Conservation (phyloP, 73 alveolate species). For the Blepharisma japonicum region DNA sequence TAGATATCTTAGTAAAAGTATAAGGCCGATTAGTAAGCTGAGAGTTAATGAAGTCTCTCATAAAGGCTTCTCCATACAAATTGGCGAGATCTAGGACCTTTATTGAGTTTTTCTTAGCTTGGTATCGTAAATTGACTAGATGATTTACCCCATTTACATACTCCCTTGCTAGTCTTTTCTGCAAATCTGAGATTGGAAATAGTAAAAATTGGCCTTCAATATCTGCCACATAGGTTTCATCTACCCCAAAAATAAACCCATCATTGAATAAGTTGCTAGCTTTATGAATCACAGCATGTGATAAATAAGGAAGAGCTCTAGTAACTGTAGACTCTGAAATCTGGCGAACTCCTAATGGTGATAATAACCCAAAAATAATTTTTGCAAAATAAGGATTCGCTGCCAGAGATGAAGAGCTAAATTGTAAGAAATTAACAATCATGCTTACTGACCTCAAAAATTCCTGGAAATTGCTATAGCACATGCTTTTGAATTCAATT, state of each 20-base stretch:
- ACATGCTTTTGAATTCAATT: not conserved
- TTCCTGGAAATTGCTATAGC: not conserved
- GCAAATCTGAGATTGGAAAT: not conserved
- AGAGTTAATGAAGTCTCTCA: no score
- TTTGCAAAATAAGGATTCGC: not conserved
- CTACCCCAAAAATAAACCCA: not conserved
- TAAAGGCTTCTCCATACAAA: no score
- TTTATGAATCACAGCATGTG: not conserved
- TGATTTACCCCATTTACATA: not conserved
- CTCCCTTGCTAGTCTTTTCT: not conserved
- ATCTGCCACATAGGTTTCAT: not conserved
- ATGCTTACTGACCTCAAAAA: not conserved
- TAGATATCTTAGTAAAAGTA: no score
- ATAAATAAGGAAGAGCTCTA: not conserved
- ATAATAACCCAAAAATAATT: not conserved
- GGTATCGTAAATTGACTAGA: not conserved
- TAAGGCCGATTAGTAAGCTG: no score
- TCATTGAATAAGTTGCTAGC: not conserved
- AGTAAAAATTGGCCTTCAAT: constrained; percentile 8
- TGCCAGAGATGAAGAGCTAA: not conserved
- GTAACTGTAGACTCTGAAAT: not conserved
- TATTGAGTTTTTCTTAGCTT: no score
- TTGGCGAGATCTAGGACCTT: no score
- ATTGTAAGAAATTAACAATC: not conserved
- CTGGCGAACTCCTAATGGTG: not conserved